Base-by-base conservation (phyloP, 345 rosid genomes). In the Eucalyptus marginata region DNA sequence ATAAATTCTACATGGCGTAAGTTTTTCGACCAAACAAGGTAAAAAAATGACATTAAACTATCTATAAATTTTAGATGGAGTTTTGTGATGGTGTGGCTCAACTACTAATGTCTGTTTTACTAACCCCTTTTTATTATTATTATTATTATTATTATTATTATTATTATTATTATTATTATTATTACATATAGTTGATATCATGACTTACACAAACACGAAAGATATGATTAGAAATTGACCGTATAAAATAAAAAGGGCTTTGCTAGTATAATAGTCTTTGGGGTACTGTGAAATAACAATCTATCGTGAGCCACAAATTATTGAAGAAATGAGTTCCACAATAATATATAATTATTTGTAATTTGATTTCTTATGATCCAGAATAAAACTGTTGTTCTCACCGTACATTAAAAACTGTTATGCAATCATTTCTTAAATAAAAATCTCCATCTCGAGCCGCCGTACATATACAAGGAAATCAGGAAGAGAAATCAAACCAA, bases 341-440 rank as follows among this genome's bases (percentile, higher is more conserved):
- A 13, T 13, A 49, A 49, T 49, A 6, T 49, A 49, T 49, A 4
- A 49, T 49, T 49, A 49, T 49, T 49, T 49, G 51, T 49, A 49
- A 49, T 49, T 49, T 49, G 2, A 49, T 50, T 51, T 51, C 2
- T 6, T 51, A 16, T 16, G 8, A 0, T 51, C 2, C 3, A 50
- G 0, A 50, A 16, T 50, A 50, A 50, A 50, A 50, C 7, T 6
- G 3, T 16, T 50, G 1, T 15, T 50, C 1, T 50, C 1, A 50
- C 0, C 0, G 0, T 50, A 51, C 6, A 51, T 51, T 51, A 16
- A 51, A 51, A 51, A 51, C 0, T 51, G 20, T 51, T 0, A 51
- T 0, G 2, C 3, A 51, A 51, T 51, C 4, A 51, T 51, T 51
- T 51, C 56, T 18, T 52, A 52, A 52, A 18, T 52, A n/a, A 31